Conservation (phyloP, 2,329 filamentous ascomycete genomes). For the Trichoderma sp. region DNA sequence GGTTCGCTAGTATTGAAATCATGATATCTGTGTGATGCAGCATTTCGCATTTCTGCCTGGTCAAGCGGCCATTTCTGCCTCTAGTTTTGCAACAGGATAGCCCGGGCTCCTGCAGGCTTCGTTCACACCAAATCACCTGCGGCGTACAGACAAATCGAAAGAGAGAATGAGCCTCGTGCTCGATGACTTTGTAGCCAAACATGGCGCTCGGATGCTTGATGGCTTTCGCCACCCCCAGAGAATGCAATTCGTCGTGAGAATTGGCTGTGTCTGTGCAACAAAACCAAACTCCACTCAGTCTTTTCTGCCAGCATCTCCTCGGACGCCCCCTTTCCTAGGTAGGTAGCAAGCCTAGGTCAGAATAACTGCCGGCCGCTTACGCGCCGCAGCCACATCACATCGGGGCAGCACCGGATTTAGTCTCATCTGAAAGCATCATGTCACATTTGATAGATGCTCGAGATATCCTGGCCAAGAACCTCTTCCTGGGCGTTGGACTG, state of each 20-base stretch:
- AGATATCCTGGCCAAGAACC: slow-evolving; percentile 10
- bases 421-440: slow-evolving; percentile 18
- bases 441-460: slow-evolving; percentile 19
- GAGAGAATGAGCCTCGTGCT: background rate
- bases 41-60: background rate
- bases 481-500: background rate
- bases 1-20: background rate
- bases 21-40: background rate
- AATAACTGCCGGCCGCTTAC: slow-evolving; percentile 19
- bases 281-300: background rate
- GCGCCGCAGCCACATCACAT: slow-evolving; percentile 19
- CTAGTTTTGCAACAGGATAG: background rate
- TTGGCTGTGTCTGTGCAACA: background rate
- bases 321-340: slow-evolving; percentile 8
- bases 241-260: background rate
- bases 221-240: background rate
- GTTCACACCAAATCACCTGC: background rate
- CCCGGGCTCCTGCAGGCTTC: background rate
- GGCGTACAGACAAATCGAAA: background rate
- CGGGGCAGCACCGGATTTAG: slow-evolving; percentile 19
- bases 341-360: background rate
- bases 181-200: background rate
- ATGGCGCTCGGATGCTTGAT: background rate
- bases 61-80: background rate
- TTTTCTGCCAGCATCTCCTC: slow-evolving; percentile 8